Evolutionary conservation across 352 stramenopile species (phyloP), one percentile per base, ranked within the genome.

Genomic region (Phytophthora pseudosyringae): DNA sequence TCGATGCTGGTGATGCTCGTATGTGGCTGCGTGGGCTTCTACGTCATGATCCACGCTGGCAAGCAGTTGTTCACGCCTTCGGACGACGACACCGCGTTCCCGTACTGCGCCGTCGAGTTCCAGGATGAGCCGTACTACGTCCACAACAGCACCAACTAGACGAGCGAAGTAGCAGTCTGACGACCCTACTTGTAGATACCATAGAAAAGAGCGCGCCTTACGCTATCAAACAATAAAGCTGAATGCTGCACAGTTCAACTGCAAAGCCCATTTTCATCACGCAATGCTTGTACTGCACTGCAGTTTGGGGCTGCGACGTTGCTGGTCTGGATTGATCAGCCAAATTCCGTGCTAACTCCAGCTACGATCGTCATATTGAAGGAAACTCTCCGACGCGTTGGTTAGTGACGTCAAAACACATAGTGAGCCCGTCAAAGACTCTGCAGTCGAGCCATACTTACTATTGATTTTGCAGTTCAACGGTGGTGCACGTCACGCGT

Each of bases 31-130:
- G 71, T 81, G 41, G 80, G 77, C 12, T 58, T 58, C 47, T 89
- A 88, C 51, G 73, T 85, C 4, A 70, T 75, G 49, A 76, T 78
- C 57, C 73, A 67, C 26, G 67, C 75, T 15, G 77, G 74, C 40
- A 75, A 85, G 68, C 51, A 73, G 31, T 56, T 85, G 26, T 85
- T 67, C 40, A 61, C 40, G 8, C 43, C 49, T n/a, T 61, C 59
- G 15, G 40, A 67, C 11, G 40, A 67, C 33, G 41, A 62, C n/a
- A 55, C 50, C 5, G 25, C 49, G 3, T 67, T 62, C 59, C 59
- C 59, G 2, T 62, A 67, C 32, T 67, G 50, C 15, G 50, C 54
- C 18, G 40, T 35, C 5, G 59, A 62, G 26, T 62, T 39, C 50
- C 59, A 67, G 21, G 33, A 67, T n/a, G 59, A 67, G 7, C 59